Base-by-base conservation (phyloP, 306 rosid species). In the Begonia masoniana region DNA sequence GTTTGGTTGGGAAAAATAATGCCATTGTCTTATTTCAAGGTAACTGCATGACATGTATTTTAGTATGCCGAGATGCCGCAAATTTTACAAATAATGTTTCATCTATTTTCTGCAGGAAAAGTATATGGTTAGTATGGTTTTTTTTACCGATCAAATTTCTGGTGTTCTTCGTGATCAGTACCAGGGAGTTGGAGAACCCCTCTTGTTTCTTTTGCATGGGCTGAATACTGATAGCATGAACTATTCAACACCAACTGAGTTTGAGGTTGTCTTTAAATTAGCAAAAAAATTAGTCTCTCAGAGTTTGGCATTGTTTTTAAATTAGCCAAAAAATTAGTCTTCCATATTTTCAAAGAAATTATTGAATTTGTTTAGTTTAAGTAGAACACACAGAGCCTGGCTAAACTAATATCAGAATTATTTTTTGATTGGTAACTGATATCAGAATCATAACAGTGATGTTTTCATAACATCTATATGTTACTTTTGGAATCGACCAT, bases 1-100 rank as follows among this genome's bases (percentile, higher is more conserved):
- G 89, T 88, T 51, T 88, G 97, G 97, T 51, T 68, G 81, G 97
- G 97, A 56, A 73, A 82, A 62, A 85, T 88, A 54, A 76, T 82
- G 66, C 66, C 79, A 15, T 66, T 68, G 41, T 42, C 73, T 10
- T 56, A 68, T 77, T 82, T 78, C 62, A 74, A 85, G 95, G 95
- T 88, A 31, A 31, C 39, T 31, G 8, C 39, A 31, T 31, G 39
- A 31, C 39, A 31, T 31, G 39, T 31, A 31, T 31, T 31, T 31
- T 31, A 31, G 9, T 7, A 5, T 31, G 39, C 7, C 1, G 39
- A 31, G 0, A 5, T 31, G 9, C 9, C 1, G 55, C 59, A 82
- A 55, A 71, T 16, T 24, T 58, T 13, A 59, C 19, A 65, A 43
- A 24, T 13, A n/a, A 61, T 41, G 17, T 17, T 64, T 58, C 39